phyloP scores from a whole-genome alignment of 305 asterid species.

The Solanum hybrid region DNA sequence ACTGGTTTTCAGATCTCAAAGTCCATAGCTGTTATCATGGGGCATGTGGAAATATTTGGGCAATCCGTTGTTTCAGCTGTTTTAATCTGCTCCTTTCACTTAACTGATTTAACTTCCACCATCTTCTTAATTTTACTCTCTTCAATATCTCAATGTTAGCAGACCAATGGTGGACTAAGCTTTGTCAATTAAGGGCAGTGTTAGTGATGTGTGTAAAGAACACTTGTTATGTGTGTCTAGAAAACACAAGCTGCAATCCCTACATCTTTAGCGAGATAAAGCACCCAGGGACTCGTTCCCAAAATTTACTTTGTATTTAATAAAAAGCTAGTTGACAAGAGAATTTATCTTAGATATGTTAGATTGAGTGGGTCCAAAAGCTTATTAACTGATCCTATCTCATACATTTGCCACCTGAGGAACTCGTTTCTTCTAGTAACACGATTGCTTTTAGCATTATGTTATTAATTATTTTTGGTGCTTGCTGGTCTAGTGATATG shows the following conservation, averaged over 20 bases:
- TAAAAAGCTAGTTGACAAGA: not conserved
- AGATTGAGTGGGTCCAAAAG: not conserved
- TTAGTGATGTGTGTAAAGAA: not conserved
- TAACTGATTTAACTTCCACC: not conserved
- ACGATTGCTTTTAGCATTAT: not conserved
- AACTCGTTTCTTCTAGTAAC: not conserved
- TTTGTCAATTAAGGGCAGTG: not conserved
- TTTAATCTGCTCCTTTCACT: not conserved
- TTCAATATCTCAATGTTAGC: not conserved
- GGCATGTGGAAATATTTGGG: not conserved
- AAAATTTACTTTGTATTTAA: not conserved
- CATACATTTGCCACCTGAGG: not conserved
- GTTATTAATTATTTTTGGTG: not conserved
- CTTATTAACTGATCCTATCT: not conserved
- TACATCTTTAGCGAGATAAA: not conserved
- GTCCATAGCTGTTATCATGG: not conserved
- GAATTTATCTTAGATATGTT: not conserved
- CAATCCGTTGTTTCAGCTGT: not conserved
- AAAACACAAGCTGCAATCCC: not conserved
- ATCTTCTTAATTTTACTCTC: not conserved
- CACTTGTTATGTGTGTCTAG: not conserved
- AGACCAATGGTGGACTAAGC: not conserved
- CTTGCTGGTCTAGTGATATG: not conserved
- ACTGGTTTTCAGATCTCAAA: not conserved
- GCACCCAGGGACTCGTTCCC: not conserved